phyloP scores from a whole-genome alignment of 2,329 filamentous ascomycete species.

The Monosporascus sp. region DNA sequence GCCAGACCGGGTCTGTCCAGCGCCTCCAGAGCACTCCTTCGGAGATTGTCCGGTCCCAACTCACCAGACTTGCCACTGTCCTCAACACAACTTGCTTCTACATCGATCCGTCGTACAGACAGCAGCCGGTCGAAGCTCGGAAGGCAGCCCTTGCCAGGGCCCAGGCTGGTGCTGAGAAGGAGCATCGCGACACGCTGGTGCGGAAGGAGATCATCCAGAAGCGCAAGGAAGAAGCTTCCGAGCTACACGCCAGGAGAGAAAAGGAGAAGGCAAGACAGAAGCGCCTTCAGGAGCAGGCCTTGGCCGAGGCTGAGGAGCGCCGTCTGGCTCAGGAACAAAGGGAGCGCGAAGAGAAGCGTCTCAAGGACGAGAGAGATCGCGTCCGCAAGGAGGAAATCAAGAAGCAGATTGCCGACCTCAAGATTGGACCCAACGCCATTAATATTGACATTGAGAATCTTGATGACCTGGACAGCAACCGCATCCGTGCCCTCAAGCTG shows the following conservation, averaged over 20 bases:
- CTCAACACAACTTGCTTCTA: slow-evolving; percentile 94
- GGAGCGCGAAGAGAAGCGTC: slow-evolving; percentile 79
- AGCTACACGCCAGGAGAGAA: slow-evolving; percentile 80
- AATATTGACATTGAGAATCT: slow-evolving; percentile 76
- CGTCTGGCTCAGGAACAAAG: slow-evolving; percentile 88
- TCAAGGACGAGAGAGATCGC: slow-evolving; percentile 82
- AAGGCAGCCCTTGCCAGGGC: slow-evolving; percentile 76
- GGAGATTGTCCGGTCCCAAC: slow-evolving; percentile 93
- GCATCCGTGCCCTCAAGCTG: slow-evolving; percentile 89
- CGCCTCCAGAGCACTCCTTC: slow-evolving; percentile 95
- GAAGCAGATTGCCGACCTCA: slow-evolving; percentile 86
- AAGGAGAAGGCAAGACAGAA: slow-evolving; percentile 89
- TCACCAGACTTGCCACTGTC: slow-evolving; percentile 84
- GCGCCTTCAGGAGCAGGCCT: slow-evolving; percentile 77
- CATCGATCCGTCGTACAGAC: slow-evolving; percentile 84
- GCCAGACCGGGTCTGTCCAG: slow-evolving; percentile 79
- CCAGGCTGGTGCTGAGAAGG: slow-evolving; percentile 82
- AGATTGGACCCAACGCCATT: slow-evolving; percentile 73
- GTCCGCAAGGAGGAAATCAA: slow-evolving; percentile 91
- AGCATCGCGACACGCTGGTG: slow-evolving; percentile 78
- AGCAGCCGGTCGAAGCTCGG: slow-evolving; percentile 73
- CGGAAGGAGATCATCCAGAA: slow-evolving; percentile 91
- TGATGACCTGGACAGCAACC: slow-evolving; percentile 81
- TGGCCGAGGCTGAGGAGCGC: slow-evolving; percentile 84
- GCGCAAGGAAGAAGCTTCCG: slow-evolving; percentile 93